phyloP scores from a whole-genome alignment of 495 filamentous ascomycete species.

The Talaromyces proteolyticus region DNA sequence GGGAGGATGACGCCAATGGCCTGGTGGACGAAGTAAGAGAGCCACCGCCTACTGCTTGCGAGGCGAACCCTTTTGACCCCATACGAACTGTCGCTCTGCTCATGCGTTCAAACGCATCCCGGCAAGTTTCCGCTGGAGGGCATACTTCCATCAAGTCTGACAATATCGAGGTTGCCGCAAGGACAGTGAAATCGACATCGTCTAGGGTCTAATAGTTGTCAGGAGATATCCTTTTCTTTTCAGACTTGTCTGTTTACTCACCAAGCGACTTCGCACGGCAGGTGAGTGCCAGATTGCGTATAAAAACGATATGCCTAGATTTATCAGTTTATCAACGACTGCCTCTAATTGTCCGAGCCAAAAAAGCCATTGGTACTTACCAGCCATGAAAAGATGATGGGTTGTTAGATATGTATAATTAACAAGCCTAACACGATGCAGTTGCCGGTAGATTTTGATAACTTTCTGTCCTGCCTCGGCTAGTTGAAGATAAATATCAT shows the following conservation, averaged over 20 bases:
- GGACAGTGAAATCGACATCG: conserved; percentile 91
- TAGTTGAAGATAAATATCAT: conserved; percentile 85
- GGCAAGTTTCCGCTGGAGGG: conserved; percentile 76
- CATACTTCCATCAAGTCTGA: conserved; percentile 72
- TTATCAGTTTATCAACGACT: neutral
- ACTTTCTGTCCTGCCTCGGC: conserved; percentile 93
- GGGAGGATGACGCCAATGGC: neutral
- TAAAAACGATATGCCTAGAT: conserved; percentile 79
- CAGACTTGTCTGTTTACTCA: conserved; percentile 33
- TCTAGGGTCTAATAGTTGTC: conserved; percentile 63
- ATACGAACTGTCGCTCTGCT: conserved; percentile 91
- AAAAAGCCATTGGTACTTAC: too few species aligned
- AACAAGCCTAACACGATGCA: conserved; percentile 82
- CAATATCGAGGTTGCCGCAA: conserved; percentile 88
- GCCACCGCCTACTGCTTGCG: conserved; percentile 24
- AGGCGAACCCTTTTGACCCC: conserved; percentile 69
- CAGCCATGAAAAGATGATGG: conserved; percentile 96
- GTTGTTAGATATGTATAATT: conserved; percentile 98
- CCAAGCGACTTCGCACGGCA: conserved; percentile 74
- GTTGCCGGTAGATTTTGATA: conserved; percentile 79
- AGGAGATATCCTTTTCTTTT: neutral
- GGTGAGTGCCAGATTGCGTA: conserved; percentile 97
- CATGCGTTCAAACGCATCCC: conserved; percentile 93
- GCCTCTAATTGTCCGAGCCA: too few species aligned
- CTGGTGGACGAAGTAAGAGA: conserved; percentile 7